phyloP scores from a whole-genome alignment of 495 filamentous ascomycete species.

The Penicillium manginii region DNA sequence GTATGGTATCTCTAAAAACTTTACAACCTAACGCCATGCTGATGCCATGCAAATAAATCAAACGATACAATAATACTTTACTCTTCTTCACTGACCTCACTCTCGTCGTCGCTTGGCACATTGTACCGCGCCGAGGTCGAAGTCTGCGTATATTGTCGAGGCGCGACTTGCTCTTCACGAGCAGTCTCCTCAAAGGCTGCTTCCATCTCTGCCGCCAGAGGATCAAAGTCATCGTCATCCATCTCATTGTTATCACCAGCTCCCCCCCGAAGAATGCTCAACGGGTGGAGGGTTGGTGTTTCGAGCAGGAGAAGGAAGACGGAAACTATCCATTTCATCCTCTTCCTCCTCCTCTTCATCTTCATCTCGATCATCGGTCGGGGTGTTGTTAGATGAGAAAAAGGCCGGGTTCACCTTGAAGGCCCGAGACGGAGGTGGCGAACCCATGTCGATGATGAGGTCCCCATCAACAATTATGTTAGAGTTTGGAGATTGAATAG shows the following conservation, averaged over 20 bases:
- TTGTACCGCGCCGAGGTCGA: conserved; percentile 34
- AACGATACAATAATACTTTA: conserved; percentile 21
- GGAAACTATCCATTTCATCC: conserved; percentile 45
- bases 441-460: conserved; percentile 56
- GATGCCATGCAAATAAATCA: conserved; percentile 20
- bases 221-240: conserved; percentile 42
- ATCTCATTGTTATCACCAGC: conserved; percentile 30
- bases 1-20: conserved; percentile 21
- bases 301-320: conserved; percentile 44
- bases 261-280: conserved; percentile 6
- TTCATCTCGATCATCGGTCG: conserved; percentile 29
- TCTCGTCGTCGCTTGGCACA: conserved; percentile 51
- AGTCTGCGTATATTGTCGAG: conserved; percentile 36
- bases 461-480: conserved; percentile 55
- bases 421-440: conserved; percentile 41
- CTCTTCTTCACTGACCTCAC: conserved; percentile 55
- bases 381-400: conserved; percentile 47
- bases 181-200: conserved; percentile 51
- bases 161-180: conserved; percentile 42
- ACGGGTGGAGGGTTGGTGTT: conserved; percentile 21
- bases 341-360: conserved; percentile 44
- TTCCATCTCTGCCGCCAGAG: conserved; percentile 52
- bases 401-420: conserved; percentile 47
- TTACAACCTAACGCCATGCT: conserved; percentile 22
- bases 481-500: conserved; percentile 41